Base-by-base conservation (phyloP, 2,329 filamentous ascomycete species). In the Massarina eburnea region DNA sequence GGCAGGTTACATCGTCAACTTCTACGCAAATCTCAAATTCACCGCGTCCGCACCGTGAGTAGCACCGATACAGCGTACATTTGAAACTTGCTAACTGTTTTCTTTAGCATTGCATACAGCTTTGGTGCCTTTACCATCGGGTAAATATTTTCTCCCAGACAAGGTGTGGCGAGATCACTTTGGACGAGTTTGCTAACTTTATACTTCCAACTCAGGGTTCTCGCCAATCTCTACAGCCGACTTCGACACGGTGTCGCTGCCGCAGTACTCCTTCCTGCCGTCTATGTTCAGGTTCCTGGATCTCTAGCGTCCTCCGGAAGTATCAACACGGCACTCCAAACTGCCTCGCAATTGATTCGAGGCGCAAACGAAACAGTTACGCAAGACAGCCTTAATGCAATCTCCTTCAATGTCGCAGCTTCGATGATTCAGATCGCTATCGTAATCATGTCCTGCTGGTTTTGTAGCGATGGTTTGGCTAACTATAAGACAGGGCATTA, bases 161-260 rank as follows among this genome's bases (percentile, higher is more conserved):
- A n/a, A n/a, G n/a, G n/a, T n/a, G n/a, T n/a, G n/a, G n/a, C n/a
- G n/a, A n/a, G n/a, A n/a, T n/a, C n/a, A n/a, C n/a, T n/a, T n/a
- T n/a, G n/a, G n/a, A n/a, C n/a, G n/a, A n/a, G n/a, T n/a, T n/a
- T n/a, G n/a, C n/a, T n/a, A n/a, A n/a, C n/a, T n/a, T n/a, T n/a
- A n/a, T n/a, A n/a, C n/a, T n/a, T n/a, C n/a, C n/a, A n/a, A n/a
- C n/a, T n/a, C n/a, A n/a, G n/a, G 8, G 79, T 91, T 20, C 71
- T 91, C 41, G 88, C 88, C 1, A 94, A 94, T 57, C 62, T 91
- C 3, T 92, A 92, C 72, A 86, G 84, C 19, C 80, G 88, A 4
- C 62, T 84, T 9, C 80, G 82, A 10, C 74, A 78, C 7, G 75
- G 80, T 41, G 68, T 79, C 14, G 77, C 62, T 12, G 62, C 62